Base-by-base conservation (phyloP, 176 grass and related monocot species). In the Typha latifolia region DNA sequence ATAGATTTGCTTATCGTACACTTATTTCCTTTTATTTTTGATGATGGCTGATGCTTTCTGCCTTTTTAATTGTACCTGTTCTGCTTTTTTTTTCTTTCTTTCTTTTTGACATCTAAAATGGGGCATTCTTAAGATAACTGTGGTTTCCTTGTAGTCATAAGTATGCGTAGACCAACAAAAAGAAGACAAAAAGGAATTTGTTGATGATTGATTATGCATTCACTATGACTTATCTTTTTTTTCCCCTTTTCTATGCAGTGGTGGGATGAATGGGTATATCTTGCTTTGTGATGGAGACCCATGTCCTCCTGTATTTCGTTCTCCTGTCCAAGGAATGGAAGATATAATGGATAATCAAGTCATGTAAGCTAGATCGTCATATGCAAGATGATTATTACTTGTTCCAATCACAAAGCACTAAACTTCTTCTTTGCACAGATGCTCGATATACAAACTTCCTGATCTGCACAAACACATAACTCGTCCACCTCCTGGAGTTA, bases 341-440 rank as follows among this genome's bases (percentile, higher is more conserved):
- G 86, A 87, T 82, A 90, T 99, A 55, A 93, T 84, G 81, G 89
- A 99, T 66, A 99, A 99, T 81, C 94, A 87, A 99, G 94, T 99
- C 83, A 90, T 99, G 94, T 99, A 90, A 81, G 83, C 62, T 76
- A 62, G 48, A 66, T 34, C 13, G 0, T 61, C 21, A 68, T 50
- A 37, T 63, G 19, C 75, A 73, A 67, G 32, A 78, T 67, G 2
- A 47, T 73, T 52, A 19, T 43, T 66, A 78, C 15, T 22, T 72
- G 49, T 37, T 34, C 24, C 37, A 66, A 63, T 70, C 74, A 52
- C 76, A 48, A 66, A 75, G 55, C 49, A 64, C 64, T 74, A 34
- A 71, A 12, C 21, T 48, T 80, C 68, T 78, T 13, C 47, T 74
- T 31, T 74, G n/a, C 62, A 55, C 82, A 99, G 94, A 85, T 93